These are phyloP conservation scores for Purpureocillium takamizusanense DNA, from an alignment of 2,329 filamentous ascomycete species.

Conservation along the genomic window DNA sequence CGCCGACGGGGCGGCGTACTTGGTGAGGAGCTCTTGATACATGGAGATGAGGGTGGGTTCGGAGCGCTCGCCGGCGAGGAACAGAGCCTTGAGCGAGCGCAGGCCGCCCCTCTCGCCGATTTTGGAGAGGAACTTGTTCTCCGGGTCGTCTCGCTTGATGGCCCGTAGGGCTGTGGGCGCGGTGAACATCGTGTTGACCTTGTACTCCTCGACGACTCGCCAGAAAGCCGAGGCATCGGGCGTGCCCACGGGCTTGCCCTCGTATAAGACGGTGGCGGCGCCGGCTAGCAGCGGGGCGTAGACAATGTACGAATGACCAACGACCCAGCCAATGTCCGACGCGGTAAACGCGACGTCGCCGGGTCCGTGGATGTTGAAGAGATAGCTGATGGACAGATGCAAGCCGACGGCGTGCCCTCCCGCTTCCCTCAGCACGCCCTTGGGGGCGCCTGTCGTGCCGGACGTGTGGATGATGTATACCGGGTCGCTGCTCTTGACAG, in stretches of 20 bases:
- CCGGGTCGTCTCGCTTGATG: constrained; percentile 76
- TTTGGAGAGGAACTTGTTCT: constrained; percentile 55
- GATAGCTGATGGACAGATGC: constrained; percentile 70
- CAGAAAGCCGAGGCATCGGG: constrained; percentile 84
- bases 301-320: constrained; percentile 67
- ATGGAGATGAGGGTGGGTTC: constrained; percentile 77
- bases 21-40: constrained; percentile 65
- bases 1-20: constrained; percentile 54
- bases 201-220: constrained; percentile 77
- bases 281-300: constrained; percentile 82
- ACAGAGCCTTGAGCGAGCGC: constrained; percentile 63
- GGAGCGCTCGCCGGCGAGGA: constrained; percentile 81
- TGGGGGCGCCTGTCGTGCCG: constrained; percentile 73
- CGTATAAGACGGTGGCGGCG: constrained; percentile 79
- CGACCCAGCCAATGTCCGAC: constrained; percentile 82
- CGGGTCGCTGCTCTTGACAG: constrained; percentile 67
- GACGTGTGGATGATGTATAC: constrained; percentile 91
- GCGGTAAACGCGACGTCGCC: constrained; percentile 69
- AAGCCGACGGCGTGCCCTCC: constrained; percentile 83
- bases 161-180: constrained; percentile 81
- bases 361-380: constrained; percentile 75
- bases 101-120: constrained; percentile 62
- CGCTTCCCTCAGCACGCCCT: constrained; percentile 74
- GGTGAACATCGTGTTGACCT: constrained; percentile 76
- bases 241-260: constrained; percentile 89